Base-by-base conservation (phyloP, 208 protist species). In the Blechomonas ayalai region DNA sequence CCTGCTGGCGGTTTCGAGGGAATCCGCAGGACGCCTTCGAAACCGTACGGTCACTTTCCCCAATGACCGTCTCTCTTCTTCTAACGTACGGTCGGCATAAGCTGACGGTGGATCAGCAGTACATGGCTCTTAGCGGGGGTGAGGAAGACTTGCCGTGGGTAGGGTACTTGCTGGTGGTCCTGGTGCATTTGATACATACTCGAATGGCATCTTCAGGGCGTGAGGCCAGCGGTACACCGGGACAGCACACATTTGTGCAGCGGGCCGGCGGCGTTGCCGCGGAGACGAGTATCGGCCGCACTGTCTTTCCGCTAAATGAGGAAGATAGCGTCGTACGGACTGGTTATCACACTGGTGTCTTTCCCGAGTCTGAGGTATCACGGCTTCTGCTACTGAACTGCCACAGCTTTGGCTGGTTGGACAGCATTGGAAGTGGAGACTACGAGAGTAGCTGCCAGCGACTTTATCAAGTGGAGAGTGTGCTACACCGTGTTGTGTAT, bases 331-430 rank as follows among this genome's bases (percentile, higher is more conserved):
- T n/a, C n/a, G n/a, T n/a, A n/a, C n/a, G n/a, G n/a, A n/a, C n/a
- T n/a, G n/a, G n/a, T n/a, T n/a, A n/a, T n/a, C n/a, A n/a, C n/a
- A n/a, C n/a, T n/a, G n/a, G n/a, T n/a, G n/a, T n/a, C n/a, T n/a
- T n/a, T n/a, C n/a, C n/a, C n/a, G n/a, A n/a, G n/a, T n/a, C n/a
- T n/a, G n/a, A n/a, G 32, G 58, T 74, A 20, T 75, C 62, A 5
- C 64, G 75, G 1, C 37, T 84, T n/a, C 39, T 76, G 20, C 38
- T 79, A 27, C 27, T 75, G n/a, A 84, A 84, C 59, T 84, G 75
- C 61, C 66, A 73, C 59, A 63, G 59, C 42, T 79, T 84, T 24
- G 70, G 70, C 20, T 80, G 70, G 67, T 41, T 77, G 20, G 68
- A 84, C 42, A 58, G 59, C 48, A 26, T 61, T 18, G 70, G 67